Evolutionary conservation across 177 flowering plant species (phyloP).

Genomic region (Vitis hybrid): DNA sequence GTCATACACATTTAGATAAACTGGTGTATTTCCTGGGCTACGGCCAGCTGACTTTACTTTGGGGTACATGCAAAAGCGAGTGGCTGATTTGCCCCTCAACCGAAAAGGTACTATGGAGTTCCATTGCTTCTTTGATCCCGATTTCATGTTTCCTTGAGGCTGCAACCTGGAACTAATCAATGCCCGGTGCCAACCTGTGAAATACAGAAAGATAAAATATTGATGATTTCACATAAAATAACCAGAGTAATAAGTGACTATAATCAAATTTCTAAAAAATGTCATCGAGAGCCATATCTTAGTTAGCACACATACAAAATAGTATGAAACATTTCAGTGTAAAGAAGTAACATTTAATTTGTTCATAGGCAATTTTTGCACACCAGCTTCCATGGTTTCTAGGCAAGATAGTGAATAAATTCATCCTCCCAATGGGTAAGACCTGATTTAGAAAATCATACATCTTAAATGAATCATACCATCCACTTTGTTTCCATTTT

Average conservation of each 20-base stretch:
- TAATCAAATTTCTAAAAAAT: neutral
- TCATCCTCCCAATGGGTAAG: too few species aligned
- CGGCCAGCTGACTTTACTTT: slow-evolving; percentile 30
- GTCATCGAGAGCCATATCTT: neutral
- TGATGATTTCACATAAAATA: neutral
- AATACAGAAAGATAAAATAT: neutral
- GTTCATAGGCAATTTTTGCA: too few species aligned
- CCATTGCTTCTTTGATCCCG: slow-evolving; percentile 28
- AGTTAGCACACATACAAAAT: neutral
- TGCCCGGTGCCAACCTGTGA: slow-evolving; percentile 21
- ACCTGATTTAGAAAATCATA: too few species aligned
- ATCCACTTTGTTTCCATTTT: too few species aligned
- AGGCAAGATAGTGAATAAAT: too few species aligned
- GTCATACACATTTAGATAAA: slow-evolving; percentile 54
- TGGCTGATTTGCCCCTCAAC: slow-evolving; percentile 21
- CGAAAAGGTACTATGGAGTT: slow-evolving; percentile 25
- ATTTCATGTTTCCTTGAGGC: slow-evolving; percentile 24
- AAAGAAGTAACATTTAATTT: too few species aligned
- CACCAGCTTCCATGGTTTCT: too few species aligned
- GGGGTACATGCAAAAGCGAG: slow-evolving; percentile 35
- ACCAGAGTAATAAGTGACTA: neutral
- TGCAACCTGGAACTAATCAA: slow-evolving; percentile 17
- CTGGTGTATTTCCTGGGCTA: slow-evolving; percentile 33
- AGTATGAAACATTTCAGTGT: too few species aligned
- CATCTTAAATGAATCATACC: too few species aligned